Percentiles rank a stretch among this genome's conserved stretches.
These are phyloP conservation scores for Cryptosporidium muris DNA, from an alignment of 169 alveolate genomes.

Conservation along the genomic window DNA sequence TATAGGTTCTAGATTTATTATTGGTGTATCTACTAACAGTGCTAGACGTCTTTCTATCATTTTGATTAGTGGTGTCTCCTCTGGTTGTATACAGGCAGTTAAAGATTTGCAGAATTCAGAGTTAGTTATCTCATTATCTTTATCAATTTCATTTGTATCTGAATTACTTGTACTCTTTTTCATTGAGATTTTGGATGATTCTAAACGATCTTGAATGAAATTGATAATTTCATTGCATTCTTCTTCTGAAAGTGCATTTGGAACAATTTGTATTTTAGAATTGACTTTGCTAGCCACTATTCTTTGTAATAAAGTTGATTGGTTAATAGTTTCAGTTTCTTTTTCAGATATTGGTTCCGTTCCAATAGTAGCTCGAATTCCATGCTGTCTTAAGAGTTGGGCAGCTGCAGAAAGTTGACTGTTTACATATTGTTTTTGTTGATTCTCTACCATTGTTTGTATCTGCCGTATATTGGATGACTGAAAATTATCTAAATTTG, in stretches of 20 bases:
- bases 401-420: conserved; percentile 57
- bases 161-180: conserved; percentile 6
- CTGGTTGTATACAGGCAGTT: conserved; percentile 63
- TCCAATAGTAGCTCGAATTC: conserved; percentile 64
- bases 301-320: conserved; percentile 45
- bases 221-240: conserved; percentile 40
- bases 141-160: not conserved
- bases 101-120: conserved; percentile 23
- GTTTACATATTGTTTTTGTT: conserved; percentile 35
- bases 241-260: conserved; percentile 38
- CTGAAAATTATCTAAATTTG: not conserved
- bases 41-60: conserved; percentile 58
- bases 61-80: conserved; percentile 46
- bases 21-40: conserved; percentile 30
- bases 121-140: conserved; percentile 1
- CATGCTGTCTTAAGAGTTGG: conserved; percentile 66
- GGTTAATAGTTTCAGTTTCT: not conserved
- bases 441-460: conserved; percentile 46
- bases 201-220: conserved; percentile 27
- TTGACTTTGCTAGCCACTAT: conserved; percentile 60
- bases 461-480: conserved; percentile 12
- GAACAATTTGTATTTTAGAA: conserved; percentile 44
- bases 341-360: conserved; percentile 11
- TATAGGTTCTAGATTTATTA: conserved; percentile 43
- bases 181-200: conserved; percentile 40